These are phyloP conservation scores for Kodamaea laetipori DNA, from an alignment of 805 yeast species.

Conservation along the genomic window DNA sequence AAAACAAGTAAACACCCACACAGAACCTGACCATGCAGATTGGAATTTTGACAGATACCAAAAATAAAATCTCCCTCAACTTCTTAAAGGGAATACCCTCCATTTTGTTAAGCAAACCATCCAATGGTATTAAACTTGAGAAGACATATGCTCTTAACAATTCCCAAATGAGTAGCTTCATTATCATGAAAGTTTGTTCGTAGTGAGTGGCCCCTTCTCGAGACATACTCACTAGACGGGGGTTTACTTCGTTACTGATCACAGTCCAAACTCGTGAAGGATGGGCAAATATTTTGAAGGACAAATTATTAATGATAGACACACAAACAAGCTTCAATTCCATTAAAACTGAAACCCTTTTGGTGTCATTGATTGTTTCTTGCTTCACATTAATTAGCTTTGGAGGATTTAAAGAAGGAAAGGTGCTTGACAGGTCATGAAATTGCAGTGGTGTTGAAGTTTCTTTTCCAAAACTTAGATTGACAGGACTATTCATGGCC, in stretches of 20 bases:
- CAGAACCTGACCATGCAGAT: conserved; percentile 17
- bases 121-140: conserved; percentile 6
- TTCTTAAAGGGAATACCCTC: conserved; percentile 16
- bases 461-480: too few species aligned
- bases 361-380: not conserved
- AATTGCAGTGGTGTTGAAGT: not conserved
- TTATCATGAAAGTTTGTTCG: conserved; percentile 1
- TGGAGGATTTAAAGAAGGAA: not conserved
- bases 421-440: not conserved
- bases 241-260: conserved; percentile 4
- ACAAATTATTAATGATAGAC: not conserved
- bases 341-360: conserved; percentile 1
- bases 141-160: conserved; percentile 14
- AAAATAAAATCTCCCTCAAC: conserved; percentile 10
- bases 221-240: not conserved
- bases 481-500: too few species aligned
- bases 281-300: not conserved
- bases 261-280: not conserved
- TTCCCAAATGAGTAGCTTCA: conserved; percentile 21
- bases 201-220: conserved; percentile 3
- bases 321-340: not conserved
- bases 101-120: conserved; percentile 1
- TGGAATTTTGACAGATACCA: conserved; percentile 20
- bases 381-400: not conserved
- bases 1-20: conserved; percentile 20